Base-by-base conservation (phyloP, 2,329 filamentous ascomycete species). In the Penicillium fuscoglaucum region DNA sequence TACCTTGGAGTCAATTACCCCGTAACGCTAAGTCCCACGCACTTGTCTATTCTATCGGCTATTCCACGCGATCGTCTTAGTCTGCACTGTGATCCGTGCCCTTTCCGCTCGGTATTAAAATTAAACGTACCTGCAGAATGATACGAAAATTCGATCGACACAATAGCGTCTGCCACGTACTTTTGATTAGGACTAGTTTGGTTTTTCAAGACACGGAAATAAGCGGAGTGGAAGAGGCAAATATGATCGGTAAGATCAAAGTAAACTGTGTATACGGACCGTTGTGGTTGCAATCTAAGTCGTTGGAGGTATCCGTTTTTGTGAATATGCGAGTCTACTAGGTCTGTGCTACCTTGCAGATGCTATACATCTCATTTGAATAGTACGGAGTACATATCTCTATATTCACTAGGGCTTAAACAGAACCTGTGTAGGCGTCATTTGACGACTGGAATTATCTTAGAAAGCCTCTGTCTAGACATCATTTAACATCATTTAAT, bases 81-180 rank as follows among this genome's bases (percentile, higher is more conserved):
- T 35, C 15, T 47, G 28, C 43, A 53, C 24, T 37, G 44, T 54
- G 55, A 54, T 58, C 55, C 44, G 55, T 58, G 55, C 55, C 21
- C 28, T 28, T 58, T 35, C 55, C 55, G 45, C 33, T 53, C 43
- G 35, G 49, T 35, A 57, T 43, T 52, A 55, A 55, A 40, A n/a
- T 39, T 19, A 13, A 37, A 9, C 52, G 49, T 61, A 52, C 56
- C 62, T 64, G 61, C 61, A 63, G 58, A 37, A 28, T n/a, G 29
- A 50, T 39, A 40, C 21, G 45, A 43, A n/a, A 52, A 35, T 51
- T 37, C 7, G 61, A 61, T 64, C 54, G 57, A 55, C 55, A 51
- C 31, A 31, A 54, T 52, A 50, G 41, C 39, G 43, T 51, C 52
- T 60, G 60, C 54, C 51, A 52, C 47, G 58, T 62, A 62, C 55